Evolutionary conservation across 208 protist species (phyloP).

Genomic region (Entamoeba moshkovskii): DNA sequence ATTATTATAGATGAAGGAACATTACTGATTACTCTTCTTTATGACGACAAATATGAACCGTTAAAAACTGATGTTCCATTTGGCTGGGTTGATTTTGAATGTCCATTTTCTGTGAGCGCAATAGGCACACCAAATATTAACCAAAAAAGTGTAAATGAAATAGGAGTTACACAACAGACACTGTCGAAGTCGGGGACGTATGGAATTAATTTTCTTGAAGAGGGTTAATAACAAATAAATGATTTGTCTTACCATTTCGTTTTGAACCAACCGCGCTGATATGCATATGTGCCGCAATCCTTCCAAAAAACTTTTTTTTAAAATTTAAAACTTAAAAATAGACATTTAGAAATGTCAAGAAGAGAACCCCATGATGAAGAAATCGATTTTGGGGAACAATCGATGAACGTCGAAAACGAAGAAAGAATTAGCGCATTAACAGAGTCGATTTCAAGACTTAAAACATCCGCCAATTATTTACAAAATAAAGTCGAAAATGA

Average conservation of each 20-base stretch:
- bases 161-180: too few relatives aligned
- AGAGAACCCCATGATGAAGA: neutral
- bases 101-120: neutral
- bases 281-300: too few relatives aligned
- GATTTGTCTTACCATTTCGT: too few relatives aligned
- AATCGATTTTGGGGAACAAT: neutral
- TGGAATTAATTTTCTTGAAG: too few relatives aligned
- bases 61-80: neutral
- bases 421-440: neutral
- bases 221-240: too few relatives aligned
- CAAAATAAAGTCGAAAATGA: neutral
- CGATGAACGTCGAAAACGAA: neutral
- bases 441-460: neutral
- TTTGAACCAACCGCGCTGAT: too few relatives aligned
- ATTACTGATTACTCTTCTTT: neutral
- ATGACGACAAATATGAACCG: neutral
- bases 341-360: too few relatives aligned
- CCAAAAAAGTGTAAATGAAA: neutral
- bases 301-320: too few relatives aligned
- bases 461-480: neutral
- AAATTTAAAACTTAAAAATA: too few relatives aligned
- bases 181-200: too few relatives aligned
- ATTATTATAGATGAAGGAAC: too few relatives aligned
- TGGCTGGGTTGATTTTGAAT: neutral
- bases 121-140: neutral